Conservation (phyloP, 2,329 filamentous ascomycete genomes). For the Pyrenochaeta sp. region DNA sequence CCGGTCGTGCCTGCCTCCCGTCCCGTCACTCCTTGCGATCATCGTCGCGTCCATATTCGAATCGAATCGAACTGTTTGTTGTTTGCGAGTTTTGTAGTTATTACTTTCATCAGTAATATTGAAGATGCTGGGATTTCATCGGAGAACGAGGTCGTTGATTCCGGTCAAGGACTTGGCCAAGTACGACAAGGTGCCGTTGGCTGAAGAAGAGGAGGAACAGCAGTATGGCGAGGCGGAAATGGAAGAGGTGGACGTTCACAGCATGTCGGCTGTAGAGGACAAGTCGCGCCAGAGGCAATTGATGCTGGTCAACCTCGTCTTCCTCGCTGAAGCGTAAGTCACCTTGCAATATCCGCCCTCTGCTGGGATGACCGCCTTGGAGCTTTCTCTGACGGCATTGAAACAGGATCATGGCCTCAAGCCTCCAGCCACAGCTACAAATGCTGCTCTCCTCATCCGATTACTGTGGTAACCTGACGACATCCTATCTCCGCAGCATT, state of each 20-base stretch:
- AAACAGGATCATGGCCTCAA: conserved; percentile 56
- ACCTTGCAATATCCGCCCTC: not conserved
- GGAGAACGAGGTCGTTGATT: conserved; percentile 52
- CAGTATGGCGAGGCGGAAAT: conserved; percentile 38
- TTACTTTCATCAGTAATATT: conserved; percentile 8
- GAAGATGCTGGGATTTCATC: conserved; percentile 55
- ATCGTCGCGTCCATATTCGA: conserved; percentile 19
- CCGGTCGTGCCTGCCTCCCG: conserved; percentile 32
- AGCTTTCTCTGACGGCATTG: conserved; percentile 10
- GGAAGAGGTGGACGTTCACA: conserved; percentile 37
- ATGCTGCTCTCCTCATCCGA: conserved; percentile 55
- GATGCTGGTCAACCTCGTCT: conserved; percentile 54
- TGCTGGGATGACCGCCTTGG: not conserved
- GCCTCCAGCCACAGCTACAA: conserved; percentile 56
- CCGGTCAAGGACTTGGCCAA: conserved; percentile 52
- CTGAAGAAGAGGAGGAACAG: conserved; percentile 36
- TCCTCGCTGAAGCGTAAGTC: conserved; percentile 56
- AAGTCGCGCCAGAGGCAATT: conserved; percentile 45
- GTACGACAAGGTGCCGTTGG: conserved; percentile 48
- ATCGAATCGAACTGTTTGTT: conserved; percentile 8
- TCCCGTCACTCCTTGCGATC: conserved; percentile 11
- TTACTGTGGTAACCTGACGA: conserved; percentile 54
- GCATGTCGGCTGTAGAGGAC: conserved; percentile 19
- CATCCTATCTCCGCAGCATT: conserved; percentile 56
- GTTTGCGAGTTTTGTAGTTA: conserved; percentile 6